Percentiles rank a stretch among this genome's conserved stretches.
Evolutionary conservation across 2,329 filamentous ascomycete species (phyloP).

Genomic region (Apiospora aurea): DNA sequence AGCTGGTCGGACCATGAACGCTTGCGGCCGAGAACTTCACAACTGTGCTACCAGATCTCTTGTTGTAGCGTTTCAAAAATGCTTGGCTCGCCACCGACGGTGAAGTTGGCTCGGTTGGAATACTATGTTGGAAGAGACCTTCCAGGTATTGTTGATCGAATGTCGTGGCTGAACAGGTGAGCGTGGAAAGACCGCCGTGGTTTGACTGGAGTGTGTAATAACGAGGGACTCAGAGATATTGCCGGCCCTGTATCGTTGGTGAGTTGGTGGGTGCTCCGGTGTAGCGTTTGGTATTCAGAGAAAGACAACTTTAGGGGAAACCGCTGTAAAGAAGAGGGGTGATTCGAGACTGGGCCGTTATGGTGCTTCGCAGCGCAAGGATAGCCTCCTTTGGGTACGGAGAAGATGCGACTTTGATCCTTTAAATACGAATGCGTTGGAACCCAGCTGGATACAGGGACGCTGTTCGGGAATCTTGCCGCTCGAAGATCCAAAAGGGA

Average conservation of each 20-base stretch:
- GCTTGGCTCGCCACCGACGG: neutral
- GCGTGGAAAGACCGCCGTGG: neutral
- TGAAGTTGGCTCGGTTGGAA: neutral
- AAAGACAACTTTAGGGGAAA: neutral
- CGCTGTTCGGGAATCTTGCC: neutral
- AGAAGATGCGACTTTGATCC: neutral
- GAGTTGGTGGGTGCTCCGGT: neutral
- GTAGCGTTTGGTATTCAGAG: neutral
- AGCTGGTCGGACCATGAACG: too few species aligned
- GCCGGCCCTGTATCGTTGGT: neutral
- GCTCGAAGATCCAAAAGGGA: neutral
- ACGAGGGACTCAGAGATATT: neutral
- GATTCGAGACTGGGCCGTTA: neutral
- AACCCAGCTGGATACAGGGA: neutral
- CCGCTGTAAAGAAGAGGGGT: neutral
- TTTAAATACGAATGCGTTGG: neutral
- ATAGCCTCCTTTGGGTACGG: neutral
- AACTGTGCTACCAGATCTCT: neutral
- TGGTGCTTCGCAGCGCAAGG: neutral
- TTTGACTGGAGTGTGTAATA: neutral
- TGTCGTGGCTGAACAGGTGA: neutral
- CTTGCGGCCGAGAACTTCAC: neutral
- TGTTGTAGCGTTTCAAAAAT: neutral
- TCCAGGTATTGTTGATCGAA: neutral
- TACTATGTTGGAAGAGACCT: neutral